Conservation (phyloP, 2,329 filamentous ascomycete genomes). For the Alternaria ventricosa region DNA sequence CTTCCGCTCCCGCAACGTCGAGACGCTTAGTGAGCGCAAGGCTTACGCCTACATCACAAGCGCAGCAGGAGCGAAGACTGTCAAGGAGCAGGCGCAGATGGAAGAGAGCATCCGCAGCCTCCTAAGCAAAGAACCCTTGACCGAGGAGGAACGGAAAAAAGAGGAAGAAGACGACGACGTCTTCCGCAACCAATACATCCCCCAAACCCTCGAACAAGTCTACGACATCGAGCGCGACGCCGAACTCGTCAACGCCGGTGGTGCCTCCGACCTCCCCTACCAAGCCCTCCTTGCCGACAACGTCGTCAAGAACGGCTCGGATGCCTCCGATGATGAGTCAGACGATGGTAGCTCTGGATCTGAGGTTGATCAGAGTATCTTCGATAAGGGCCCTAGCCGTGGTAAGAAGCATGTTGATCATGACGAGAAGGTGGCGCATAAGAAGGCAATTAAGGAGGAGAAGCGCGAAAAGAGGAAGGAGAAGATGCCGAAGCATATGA, state of each 20-base stretch:
- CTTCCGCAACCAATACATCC: slow-evolving; percentile 95
- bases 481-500: slow-evolving; percentile 95
- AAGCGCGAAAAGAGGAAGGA: slow-evolving; percentile 91
- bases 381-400: slow-evolving; percentile 43
- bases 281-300: slow-evolving; percentile 80
- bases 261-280: slow-evolving; percentile 82
- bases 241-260: slow-evolving; percentile 74
- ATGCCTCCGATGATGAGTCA: slow-evolving; percentile 48
- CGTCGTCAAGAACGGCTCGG: slow-evolving; percentile 53
- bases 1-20: slow-evolving; percentile 84
- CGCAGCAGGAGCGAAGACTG: slow-evolving; percentile 58
- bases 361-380: slow-evolving; percentile 41
- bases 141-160: slow-evolving; percentile 59
- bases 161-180: slow-evolving; percentile 86
- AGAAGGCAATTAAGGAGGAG: slow-evolving; percentile 90
- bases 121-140: slow-evolving; percentile 61
- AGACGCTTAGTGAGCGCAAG: slow-evolving; percentile 78
- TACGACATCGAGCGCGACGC: slow-evolving; percentile 95
- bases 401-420: slow-evolving; percentile 79
- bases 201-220: slow-evolving; percentile 92
- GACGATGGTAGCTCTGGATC: slow-evolving; percentile 26
- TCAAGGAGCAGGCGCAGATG: slow-evolving; percentile 68
- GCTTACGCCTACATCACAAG: slow-evolving; percentile 84
- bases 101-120: slow-evolving; percentile 69
- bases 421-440: slow-evolving; percentile 86